Evolutionary conservation across 108 stramenopile species (phyloP).

Genomic region (Seminavis robusta): DNA sequence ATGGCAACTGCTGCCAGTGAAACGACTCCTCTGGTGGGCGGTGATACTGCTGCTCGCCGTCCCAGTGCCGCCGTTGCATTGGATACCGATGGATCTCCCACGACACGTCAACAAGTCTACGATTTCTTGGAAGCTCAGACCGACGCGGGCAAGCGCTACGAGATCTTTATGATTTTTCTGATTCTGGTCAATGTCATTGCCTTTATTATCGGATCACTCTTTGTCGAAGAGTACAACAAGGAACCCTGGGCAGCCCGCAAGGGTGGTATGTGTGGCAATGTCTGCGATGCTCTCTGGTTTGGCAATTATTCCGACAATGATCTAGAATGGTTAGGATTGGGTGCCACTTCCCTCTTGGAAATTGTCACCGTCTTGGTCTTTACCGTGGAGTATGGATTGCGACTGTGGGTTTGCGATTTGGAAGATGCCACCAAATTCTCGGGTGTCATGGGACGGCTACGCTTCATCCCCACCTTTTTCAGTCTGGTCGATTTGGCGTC

Average conservation of each 20-base stretch:
- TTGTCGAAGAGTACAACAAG: constrained; percentile 71
- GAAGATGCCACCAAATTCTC: constrained; percentile 40
- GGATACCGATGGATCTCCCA: not conserved
- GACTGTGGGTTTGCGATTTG: constrained; percentile 64
- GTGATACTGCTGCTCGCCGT: not conserved
- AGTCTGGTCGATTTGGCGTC: constrained; percentile 81
- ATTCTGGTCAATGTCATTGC: constrained; percentile 79
- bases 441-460: constrained; percentile 41
- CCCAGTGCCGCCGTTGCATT: not conserved
- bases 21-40: not conserved
- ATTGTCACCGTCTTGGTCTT: constrained; percentile 68
- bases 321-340: constrained; percentile 46
- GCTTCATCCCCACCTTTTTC: constrained; percentile 58
- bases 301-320: constrained; percentile 67
- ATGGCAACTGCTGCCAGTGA: too few relatives aligned
- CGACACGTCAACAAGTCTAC: constrained; percentile 24
- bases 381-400: constrained; percentile 73
- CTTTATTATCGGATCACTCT: constrained; percentile 70
- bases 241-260: constrained; percentile 26
- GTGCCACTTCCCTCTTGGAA: constrained; percentile 64
- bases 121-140: constrained; percentile 79
- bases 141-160: constrained; percentile 58
- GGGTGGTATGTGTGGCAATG: constrained; percentile 27
- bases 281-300: constrained; percentile 78
- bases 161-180: constrained; percentile 72